Evolutionary conservation across 176 grass and related monocot genomes (phyloP), one percentile per base, ranked within the genome.

Genomic region (Carex myosuroides): DNA sequence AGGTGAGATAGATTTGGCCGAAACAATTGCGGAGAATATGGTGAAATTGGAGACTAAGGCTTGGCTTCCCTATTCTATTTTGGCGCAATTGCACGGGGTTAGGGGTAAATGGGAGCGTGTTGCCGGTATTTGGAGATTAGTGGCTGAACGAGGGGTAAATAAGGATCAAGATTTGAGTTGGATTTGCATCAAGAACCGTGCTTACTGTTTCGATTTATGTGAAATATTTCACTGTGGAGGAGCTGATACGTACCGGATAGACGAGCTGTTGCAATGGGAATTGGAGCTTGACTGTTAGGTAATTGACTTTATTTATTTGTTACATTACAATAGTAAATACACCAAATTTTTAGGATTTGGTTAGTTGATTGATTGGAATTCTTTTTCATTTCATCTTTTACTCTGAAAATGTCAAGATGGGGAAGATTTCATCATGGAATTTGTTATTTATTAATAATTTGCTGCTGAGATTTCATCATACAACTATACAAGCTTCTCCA

Each of bases 21-120:
- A 94, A 82, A 79, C 72, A 35, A 67, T 98, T 76, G 87, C 92
- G 18, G 90, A 85, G 84, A 91, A 89, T 81, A 83, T 98, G 95
- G 69, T 91, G 55, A 84, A 85, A 62, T 68, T 85, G 21, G 89
- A 84, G 64, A 77, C 85, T 70, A 37, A 57, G 50, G 83, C 61
- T 18, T 90, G 86, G 6, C 79, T 98, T n/a, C 95, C 95, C 14
- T 98, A 93, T 60, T 73, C 85, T 86, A 60, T 94, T 78, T 80
- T 98, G 70, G 91, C 88, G 55, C 87, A 58, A 76, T 85, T 78
- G 35, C 92, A 93, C 78, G 91, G 90, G 12, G 30, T 83, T 11
- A 98, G 85, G 85, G 87, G 90, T 67, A 94, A 87, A 79, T 98
- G 95, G 95, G 95, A 94, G 66, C 91, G 88, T 79, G 88, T 98